Base-by-base conservation (phyloP, 805 yeast species). In the Yarrowia sp. region DNA sequence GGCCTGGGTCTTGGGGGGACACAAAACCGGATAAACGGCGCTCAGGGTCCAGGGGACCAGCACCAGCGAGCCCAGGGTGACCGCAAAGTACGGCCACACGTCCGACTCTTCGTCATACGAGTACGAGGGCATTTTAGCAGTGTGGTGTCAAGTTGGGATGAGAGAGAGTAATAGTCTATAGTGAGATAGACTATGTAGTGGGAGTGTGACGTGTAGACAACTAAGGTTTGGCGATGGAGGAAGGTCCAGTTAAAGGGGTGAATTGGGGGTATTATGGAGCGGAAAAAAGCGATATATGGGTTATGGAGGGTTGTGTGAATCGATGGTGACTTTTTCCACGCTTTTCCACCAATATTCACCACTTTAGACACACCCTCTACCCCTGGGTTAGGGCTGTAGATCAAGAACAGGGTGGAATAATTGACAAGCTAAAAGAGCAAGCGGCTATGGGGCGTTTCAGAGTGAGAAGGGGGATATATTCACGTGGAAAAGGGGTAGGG, bases 21-120 rank as follows among this genome's bases (percentile, higher is more conserved):
- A 54, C 32, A 54, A 16, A 17, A 54, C 61, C 33, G 61, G 61
- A 16, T 35, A 54, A 9, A 58, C 28, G 21, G 66, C 59, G 17
- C 66, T 32, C 9, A 66, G 38, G 14, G 91, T 85, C 67, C 82
- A 70, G 7, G 97, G 97, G 41, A 90, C 74, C 66, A 90, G 79
- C 19, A 85, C 83, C 66, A 89, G 83, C 26, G 89, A 78, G 62
- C 88, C 76, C 58, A 90, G 77, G 2, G 97, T 92, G 72, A 89
- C 75, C 62, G 88, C 83, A 72, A 92, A 92, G 74, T 87, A 91
- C 43, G 98, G 98, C 97, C 97, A 92, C 1, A 95, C 90, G 71
- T 90, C 95, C 58, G 92, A 86, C 67, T 85, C 85, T 74, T 92
- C 97, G 78, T 92, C 98, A 75, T 92, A 92, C 44, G 86, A 85